phyloP scores from a whole-genome alignment of 352 stramenopile species.

The Heterotrichella gracilis region DNA sequence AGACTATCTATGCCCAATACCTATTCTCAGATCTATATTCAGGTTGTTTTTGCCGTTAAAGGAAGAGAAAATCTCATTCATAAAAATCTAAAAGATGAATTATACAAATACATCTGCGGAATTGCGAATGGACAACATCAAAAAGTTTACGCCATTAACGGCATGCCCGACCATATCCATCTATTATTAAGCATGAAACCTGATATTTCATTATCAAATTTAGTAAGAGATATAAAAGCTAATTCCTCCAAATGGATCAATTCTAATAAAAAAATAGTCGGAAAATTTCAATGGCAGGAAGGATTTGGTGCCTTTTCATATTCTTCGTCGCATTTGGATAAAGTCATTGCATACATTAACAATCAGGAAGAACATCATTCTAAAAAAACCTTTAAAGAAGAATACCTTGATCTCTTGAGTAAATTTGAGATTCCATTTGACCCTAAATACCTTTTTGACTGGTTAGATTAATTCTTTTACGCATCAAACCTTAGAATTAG shows the following conservation, averaged over 20 bases:
- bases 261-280: neutral
- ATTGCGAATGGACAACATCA: neutral
- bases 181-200: neutral
- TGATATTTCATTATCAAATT: neutral
- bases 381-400: neutral
- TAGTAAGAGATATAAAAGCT: neutral
- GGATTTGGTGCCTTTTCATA: neutral
- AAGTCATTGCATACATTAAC: neutral
- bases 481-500: too few relatives aligned
- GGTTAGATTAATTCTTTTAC: neutral
- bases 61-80: neutral
- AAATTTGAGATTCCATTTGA: neutral
- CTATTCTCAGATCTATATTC: neutral
- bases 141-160: neutral
- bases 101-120: neutral
- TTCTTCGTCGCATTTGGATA: neutral
- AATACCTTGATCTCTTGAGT: neutral
- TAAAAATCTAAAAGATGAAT: neutral
- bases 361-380: neutral
- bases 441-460: neutral
- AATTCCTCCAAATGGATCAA: neutral
- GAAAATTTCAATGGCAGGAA: neutral
- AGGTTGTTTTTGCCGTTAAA: neutral
- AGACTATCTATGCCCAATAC: neutral
- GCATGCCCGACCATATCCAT: neutral